phyloP scores from a whole-genome alignment of 1,284 basidiomycete species.

The Taiwanofungus camphoratus region DNA sequence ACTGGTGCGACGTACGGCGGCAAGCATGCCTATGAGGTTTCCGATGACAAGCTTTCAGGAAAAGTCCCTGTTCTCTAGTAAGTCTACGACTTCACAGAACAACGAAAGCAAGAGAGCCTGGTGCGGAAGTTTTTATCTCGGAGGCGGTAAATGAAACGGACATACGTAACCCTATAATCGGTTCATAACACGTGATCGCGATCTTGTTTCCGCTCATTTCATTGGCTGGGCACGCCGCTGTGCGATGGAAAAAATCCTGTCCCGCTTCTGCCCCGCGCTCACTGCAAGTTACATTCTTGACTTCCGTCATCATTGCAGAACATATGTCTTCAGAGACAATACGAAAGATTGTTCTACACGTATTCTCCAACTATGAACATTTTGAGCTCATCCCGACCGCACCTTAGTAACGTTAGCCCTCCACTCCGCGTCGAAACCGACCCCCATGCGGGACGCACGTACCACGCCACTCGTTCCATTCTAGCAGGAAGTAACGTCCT shows the following conservation, averaged over 20 bases:
- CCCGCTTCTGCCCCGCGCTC: neutral
- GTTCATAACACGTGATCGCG: neutral
- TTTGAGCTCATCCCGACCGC: neutral
- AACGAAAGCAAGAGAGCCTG: too few relatives aligned
- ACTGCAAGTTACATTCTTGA: too few relatives aligned
- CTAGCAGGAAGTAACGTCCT: slow-evolving; percentile 16
- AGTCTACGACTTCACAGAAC: too few relatives aligned
- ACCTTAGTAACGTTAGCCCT: neutral
- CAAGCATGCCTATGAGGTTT: neutral
- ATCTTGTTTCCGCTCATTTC: neutral
- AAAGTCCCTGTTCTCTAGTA: too few relatives aligned
- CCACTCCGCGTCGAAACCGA: slow-evolving; percentile 16
- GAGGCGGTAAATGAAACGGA: neutral
- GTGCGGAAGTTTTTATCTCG: too few relatives aligned
- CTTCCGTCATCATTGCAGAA: too few relatives aligned
- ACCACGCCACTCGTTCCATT: slow-evolving; percentile 21
- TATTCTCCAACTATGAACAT: too few relatives aligned
- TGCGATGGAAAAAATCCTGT: neutral
- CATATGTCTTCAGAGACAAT: too few relatives aligned
- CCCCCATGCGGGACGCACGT: slow-evolving; percentile 23
- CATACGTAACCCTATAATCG: neutral
- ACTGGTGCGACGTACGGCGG: neutral
- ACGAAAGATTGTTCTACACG: too few relatives aligned
- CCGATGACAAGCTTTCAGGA: too few relatives aligned
- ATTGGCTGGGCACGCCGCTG: neutral